These are phyloP conservation scores for Juglanconis oblonga DNA, from an alignment of 2,329 filamentous ascomycete species.

Conservation along the genomic window DNA sequence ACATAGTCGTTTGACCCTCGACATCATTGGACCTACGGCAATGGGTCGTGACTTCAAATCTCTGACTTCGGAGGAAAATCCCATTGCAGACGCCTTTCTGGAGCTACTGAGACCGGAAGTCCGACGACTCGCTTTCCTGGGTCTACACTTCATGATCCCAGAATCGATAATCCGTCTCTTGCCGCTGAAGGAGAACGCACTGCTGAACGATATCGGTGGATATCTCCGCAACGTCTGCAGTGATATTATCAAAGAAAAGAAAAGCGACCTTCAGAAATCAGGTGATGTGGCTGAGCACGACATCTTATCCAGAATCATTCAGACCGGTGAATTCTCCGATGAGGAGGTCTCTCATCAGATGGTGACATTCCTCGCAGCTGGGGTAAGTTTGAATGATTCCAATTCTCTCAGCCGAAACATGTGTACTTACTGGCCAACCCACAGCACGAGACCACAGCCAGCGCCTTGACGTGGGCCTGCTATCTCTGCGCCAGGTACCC, in stretches of 20 bases:
- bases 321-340: conserved; percentile 14
- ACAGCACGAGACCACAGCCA: conserved; percentile 13
- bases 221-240: conserved; percentile 8
- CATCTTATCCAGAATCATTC: conserved; percentile 11
- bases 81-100: conserved; percentile 10
- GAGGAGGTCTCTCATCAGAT: conserved; percentile 10
- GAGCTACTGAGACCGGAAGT: conserved; percentile 9
- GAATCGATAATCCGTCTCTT: conserved; percentile 9
- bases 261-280: conserved; percentile 1
- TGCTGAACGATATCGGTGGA: conserved; percentile 8
- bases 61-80: conserved; percentile 2
- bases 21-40: conserved; percentile 13
- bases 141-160: conserved; percentile 13
- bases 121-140: conserved; percentile 7
- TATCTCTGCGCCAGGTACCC: conserved; percentile 14
- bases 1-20: conserved; percentile 4
- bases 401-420: background rate
- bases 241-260: conserved; percentile 10
- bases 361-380: conserved; percentile 11
- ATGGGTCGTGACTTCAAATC: conserved; percentile 12
- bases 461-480: conserved; percentile 11
- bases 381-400: background rate
- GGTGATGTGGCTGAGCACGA: conserved; percentile 13
- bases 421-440: background rate
- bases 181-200: conserved; percentile 9